phyloP scores from a whole-genome alignment of 2,329 filamentous ascomycete species.

The Aspergillaceae sp. region DNA sequence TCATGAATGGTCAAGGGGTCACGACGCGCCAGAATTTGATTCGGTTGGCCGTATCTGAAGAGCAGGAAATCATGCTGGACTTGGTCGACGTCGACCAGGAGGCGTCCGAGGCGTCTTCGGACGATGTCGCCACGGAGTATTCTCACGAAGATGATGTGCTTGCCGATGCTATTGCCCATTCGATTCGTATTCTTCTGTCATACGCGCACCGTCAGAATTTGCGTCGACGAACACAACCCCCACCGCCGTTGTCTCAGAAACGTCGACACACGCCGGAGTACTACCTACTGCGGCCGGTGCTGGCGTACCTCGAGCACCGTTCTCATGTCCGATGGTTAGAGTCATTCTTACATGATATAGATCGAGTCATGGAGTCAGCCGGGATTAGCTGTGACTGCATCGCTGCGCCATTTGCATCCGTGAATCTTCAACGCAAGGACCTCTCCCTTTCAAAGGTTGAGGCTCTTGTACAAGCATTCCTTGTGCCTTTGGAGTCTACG shows the following conservation, averaged over 20 bases:
- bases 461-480: slow-evolving; percentile 33
- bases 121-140: slow-evolving; percentile 19
- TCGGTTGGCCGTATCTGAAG: slow-evolving; percentile 45
- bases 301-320: slow-evolving; percentile 46
- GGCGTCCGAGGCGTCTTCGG: slow-evolving; percentile 8
- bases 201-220: slow-evolving; percentile 71
- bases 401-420: slow-evolving; percentile 18
- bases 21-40: slow-evolving; percentile 53
- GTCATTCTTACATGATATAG: slow-evolving; percentile 24
- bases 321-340: slow-evolving; percentile 27
- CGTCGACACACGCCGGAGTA: slow-evolving; percentile 45
- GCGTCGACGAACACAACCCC: slow-evolving; percentile 55
- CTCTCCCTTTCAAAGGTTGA: slow-evolving; percentile 24
- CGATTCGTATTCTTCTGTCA: slow-evolving; percentile 66
- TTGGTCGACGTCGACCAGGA: slow-evolving; percentile 52
- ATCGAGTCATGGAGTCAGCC: slow-evolving; percentile 24
- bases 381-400: slow-evolving; percentile 22
- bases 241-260: slow-evolving; percentile 46
- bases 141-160: slow-evolving; percentile 31
- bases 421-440: slow-evolving; percentile 8
- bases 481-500: slow-evolving; percentile 36
- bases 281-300: slow-evolving; percentile 51
- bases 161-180: slow-evolving; percentile 58
- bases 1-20: slow-evolving; percentile 62
- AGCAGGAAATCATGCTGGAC: slow-evolving; percentile 57